Base-by-base conservation (phyloP, 306 rosid genomes). In the Cucurbita pepo region DNA sequence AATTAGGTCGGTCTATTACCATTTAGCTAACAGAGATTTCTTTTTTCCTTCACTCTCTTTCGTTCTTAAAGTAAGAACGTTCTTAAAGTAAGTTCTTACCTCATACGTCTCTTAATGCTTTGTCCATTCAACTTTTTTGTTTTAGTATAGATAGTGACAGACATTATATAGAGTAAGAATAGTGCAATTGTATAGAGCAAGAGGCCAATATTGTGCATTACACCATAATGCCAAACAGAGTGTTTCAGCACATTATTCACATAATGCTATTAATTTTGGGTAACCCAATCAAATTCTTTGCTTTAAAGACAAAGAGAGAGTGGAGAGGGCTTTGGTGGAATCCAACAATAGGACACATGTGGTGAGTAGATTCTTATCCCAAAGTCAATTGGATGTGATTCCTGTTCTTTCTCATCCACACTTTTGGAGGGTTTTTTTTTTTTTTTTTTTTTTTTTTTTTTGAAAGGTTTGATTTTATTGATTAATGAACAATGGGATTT, bases 371-470 rank as follows among this genome's bases (percentile, higher is more conserved):
- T 67, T 67, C 56, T 67, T 67, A 67, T 67, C 56, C 38, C 56
- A 67, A 67, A 11, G 56, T 25, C 43, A 67, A 67, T 67, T 56
- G 56, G 56, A 45, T 67, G 56, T 67, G 43, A 67, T 67, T 67
- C 19, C 14, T 58, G 25, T 21, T 22, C 22, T 30, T 65, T 22
- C 11, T 10, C 9, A 43, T 66, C 13, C 40, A 45, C 44, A 15
- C 48, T 61, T 67, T 22, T 45, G 10, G 16, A 43, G 18, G 22
- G 0, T 21, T 21, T 43, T 43, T 43, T 30, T 3, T 41, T n/a
- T n/a, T 16, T 5, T 10, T 30, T 37, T n/a, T 15, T 6, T 14
- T 40, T 63, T 16, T 41, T 18, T 4, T 41, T 16, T 18, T 18
- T 3, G 30, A 56, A 57, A 11, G 30, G 10, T 30, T 19, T 61